A percentile compares a stretch with the other conserved stretches of the same genome.
These are phyloP conservation scores for Neckera pumila DNA, from an alignment of 225 moss, liverwort and hornwort species.

Conservation along the genomic window DNA sequence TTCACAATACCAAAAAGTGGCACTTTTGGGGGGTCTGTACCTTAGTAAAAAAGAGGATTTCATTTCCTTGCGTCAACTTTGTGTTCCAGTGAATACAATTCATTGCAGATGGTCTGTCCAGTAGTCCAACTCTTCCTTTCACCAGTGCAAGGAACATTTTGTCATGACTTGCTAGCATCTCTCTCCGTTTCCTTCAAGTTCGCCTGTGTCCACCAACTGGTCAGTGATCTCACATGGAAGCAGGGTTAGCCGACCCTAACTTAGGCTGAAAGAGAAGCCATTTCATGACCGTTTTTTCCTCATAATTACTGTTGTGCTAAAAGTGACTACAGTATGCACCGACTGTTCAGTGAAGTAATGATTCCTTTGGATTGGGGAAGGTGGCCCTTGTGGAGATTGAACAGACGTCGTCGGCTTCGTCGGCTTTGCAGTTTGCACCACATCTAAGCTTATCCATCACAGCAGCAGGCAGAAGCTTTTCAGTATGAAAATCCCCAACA, in stretches of 20 bases:
- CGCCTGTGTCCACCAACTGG: background rate
- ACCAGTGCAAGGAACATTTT: background rate
- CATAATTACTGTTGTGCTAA: background rate
- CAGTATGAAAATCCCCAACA: background rate
- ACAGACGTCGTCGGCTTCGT: too few relatives aligned
- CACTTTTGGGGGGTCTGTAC: too few relatives aligned
- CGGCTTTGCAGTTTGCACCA: background rate
- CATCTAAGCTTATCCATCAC: too few relatives aligned
- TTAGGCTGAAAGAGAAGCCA: background rate
- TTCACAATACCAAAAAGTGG: background rate
- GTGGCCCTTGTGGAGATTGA: background rate
- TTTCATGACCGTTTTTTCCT: background rate
- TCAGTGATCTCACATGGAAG: background rate
- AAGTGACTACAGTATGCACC: background rate
- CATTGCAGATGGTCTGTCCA: background rate
- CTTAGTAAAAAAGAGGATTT: background rate
- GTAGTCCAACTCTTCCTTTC: background rate
- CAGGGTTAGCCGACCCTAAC: background rate
- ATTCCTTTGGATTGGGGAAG: background rate
- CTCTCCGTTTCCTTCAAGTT: background rate
- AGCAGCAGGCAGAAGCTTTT: too few relatives aligned
- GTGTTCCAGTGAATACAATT: background rate
- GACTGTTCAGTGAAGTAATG: background rate
- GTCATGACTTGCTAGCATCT: too few relatives aligned
- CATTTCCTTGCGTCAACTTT: too few relatives aligned